Evolutionary conservation across 129 eudicot genomes (phyloP), one percentile per base, ranked within the genome.

Genomic region (Kitagawia praeruptora): DNA sequence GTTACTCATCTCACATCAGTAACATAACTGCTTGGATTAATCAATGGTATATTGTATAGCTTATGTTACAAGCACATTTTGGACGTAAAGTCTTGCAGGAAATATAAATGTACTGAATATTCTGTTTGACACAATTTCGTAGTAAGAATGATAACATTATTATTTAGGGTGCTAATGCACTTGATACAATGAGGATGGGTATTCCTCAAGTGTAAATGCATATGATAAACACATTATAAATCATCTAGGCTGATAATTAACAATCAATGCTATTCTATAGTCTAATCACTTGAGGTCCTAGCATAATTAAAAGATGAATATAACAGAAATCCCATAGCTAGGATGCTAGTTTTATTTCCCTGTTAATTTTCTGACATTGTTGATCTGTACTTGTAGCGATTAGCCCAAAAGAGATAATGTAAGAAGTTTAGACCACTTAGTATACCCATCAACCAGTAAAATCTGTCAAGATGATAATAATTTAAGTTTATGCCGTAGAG

Each of bases 371-470:
- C 82, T 41, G 79, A 61, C 44, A 63, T 9, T 44, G 86, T 79
- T 42, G 89, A 76, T 81, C 84, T 85, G 80, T 93, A 87, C 78
- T 81, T 88, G 72, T 91, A 93, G 28, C 85, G 84, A 42, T 74
- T 85, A 74, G 98, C 93, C 98, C 98, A 93, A 40, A 89, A 27
- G 79, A 93, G 89, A 80, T 91, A 93, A 14, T 83, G 87, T 75
- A 89, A 54, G 83, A 93, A 93, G 86, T 91, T 93, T 70, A 88
- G 18, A 31, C 90, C 90, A 78, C 98, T 91, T 63, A 93, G 72
- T n/a, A 77, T 83, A 78, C 93, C 91, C 98, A 91, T 83, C 72
- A 93, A 51, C 98, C 97, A 89, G 84, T 93, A 93, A 80, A 91
- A 93, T 70, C 95, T 81, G 78, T 93, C 97, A 41, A 93, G 91